A percentile compares a stretch with the other conserved stretches of the same genome.
Conservation (phyloP, 768 basidiomycete species). For the Leccinum subgranulosum region DNA sequence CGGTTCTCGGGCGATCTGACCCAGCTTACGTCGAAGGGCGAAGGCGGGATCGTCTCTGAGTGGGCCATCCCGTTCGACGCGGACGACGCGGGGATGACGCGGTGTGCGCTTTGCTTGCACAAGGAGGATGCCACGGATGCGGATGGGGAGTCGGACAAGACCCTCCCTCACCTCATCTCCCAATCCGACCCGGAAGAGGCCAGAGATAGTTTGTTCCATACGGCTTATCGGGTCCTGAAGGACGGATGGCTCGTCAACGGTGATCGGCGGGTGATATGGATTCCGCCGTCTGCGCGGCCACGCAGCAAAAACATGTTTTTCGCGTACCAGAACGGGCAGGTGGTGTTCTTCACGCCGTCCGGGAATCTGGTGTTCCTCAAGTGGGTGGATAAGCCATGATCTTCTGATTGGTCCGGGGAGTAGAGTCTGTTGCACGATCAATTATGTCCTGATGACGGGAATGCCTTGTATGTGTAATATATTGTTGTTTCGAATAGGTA, state of each 20-base stretch:
- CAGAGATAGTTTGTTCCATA: slow-evolving; percentile 3
- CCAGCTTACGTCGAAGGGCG: slow-evolving; percentile 2
- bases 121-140: not conserved
- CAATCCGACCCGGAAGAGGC: slow-evolving; percentile 8
- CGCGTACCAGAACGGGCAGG: slow-evolving; percentile 8
- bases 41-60: slow-evolving; percentile 3
- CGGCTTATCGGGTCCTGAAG: slow-evolving; percentile 13
- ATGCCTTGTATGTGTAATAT: too few relatives aligned
- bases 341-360: not conserved
- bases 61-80: slow-evolving; percentile 8
- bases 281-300: slow-evolving; percentile 2
- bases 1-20: slow-evolving; percentile 9
- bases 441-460: not conserved
- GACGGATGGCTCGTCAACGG: slow-evolving; percentile 21
- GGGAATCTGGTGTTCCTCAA: not conserved
- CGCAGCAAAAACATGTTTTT: slow-evolving; percentile 4
- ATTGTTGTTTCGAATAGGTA: too few relatives aligned
- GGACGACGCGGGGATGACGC: not conserved
- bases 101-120: not conserved
- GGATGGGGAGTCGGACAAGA: not conserved
- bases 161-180: slow-evolving; percentile 5
- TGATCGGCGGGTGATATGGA: slow-evolving; percentile 15
- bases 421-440: not conserved
- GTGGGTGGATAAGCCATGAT: not conserved
- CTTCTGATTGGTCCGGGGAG: not conserved